Percentiles rank a stretch among this genome's conserved stretches.
Conservation (phyloP, 164 flowering plant genomes). For the Cinnamomum chago region DNA sequence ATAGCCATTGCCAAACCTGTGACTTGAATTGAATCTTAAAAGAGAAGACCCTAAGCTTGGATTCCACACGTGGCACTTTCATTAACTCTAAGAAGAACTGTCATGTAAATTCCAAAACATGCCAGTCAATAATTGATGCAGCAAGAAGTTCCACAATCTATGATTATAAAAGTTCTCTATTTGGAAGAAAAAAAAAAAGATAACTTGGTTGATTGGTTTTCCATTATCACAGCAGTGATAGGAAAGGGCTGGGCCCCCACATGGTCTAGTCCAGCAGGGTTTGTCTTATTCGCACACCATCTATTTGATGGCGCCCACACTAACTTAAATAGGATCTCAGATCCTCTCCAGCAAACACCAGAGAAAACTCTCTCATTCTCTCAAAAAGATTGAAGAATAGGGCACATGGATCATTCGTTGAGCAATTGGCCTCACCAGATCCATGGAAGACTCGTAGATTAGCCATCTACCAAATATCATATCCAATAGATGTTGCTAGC, state of each 20-base stretch:
- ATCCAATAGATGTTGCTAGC: too few species aligned
- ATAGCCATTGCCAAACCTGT: conserved; percentile 49
- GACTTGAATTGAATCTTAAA: conserved; percentile 77
- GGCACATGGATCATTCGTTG: too few species aligned
- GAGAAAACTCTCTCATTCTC: too few species aligned
- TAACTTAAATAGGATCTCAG: too few species aligned
- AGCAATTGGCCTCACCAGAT: too few species aligned
- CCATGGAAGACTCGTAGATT: too few species aligned
- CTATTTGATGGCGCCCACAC: too few species aligned
- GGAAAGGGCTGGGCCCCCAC: background rate
- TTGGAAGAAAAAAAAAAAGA: background rate
- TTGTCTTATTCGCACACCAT: too few species aligned
- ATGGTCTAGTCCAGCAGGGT: background rate
- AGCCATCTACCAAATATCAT: too few species aligned
- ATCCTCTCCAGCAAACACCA: too few species aligned
- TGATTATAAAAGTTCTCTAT: too few species aligned
- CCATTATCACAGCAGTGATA: background rate
- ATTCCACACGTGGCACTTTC: conserved; percentile 94
- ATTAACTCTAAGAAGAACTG: conserved; percentile 93
- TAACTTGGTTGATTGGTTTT: background rate
- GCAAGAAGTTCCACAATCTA: background rate
- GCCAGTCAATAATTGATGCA: background rate
- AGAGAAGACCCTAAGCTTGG: conserved; percentile 91
- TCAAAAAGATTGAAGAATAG: too few species aligned
- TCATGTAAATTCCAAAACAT: conserved; percentile 1